These are phyloP conservation scores for Mantamonas sphyraenae DNA, from an alignment of 78 protist genomes.

Conservation along the genomic window DNA sequence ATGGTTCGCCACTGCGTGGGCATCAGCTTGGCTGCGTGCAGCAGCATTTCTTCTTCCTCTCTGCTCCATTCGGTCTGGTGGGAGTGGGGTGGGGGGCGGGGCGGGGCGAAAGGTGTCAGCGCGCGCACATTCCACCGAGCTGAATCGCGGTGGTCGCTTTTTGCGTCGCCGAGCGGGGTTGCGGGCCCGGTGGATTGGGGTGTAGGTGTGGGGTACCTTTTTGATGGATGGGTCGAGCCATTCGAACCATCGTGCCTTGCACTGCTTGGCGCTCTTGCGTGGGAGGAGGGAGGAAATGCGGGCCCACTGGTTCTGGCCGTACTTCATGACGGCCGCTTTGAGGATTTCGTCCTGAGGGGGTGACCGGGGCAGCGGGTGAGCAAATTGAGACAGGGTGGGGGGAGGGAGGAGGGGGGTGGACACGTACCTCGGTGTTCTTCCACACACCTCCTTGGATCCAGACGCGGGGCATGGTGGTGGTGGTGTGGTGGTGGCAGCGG, in stretches of 20 bases:
- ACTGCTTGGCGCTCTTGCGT: slow-evolving; percentile 95
- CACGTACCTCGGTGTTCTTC: slow-evolving; percentile 85
- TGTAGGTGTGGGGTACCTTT: too few species aligned
- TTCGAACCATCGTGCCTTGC: slow-evolving; percentile 96
- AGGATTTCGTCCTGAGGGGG: slow-evolving; percentile 89
- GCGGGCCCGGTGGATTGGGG: too few species aligned
- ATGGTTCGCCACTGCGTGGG: slow-evolving; percentile 98
- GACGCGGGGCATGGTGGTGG: too few species aligned
- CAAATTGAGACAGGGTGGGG: neutral
- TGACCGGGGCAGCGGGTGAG: neutral
- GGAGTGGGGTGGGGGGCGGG: neutral
- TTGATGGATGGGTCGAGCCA: slow-evolving; percentile 99
- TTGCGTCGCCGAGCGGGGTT: too few species aligned
- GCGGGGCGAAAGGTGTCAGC: too few species aligned
- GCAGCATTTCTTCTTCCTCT: slow-evolving; percentile 98
- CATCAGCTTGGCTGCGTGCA: slow-evolving; percentile 92
- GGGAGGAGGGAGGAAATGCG: slow-evolving; percentile 90
- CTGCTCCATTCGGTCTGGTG: slow-evolving; percentile 93
- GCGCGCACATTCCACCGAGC: too few species aligned
- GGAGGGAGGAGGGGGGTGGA: neutral
- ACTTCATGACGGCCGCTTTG: slow-evolving; percentile 99
- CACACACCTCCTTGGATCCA: slow-evolving; percentile 92
- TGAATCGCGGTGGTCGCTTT: too few species aligned
- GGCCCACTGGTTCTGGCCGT: slow-evolving; percentile 91
- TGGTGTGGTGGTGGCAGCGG: too few species aligned